These are phyloP conservation scores for Lasiosphaeria ovina DNA, from an alignment of 495 filamentous ascomycete genomes.

Conservation along the genomic window DNA sequence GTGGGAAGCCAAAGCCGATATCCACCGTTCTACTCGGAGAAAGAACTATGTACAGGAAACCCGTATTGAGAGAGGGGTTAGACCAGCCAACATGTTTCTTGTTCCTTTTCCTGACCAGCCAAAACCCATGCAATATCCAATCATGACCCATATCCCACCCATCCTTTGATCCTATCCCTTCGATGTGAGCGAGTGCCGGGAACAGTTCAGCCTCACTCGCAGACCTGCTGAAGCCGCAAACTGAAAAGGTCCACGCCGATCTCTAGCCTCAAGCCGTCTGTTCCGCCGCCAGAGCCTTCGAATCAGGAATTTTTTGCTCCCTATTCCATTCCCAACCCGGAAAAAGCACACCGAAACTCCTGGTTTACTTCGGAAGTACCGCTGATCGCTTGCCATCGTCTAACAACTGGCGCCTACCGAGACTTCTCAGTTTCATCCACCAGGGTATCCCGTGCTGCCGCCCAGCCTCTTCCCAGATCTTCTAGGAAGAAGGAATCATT, in stretches of 20 bases:
- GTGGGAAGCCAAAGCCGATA: neutral
- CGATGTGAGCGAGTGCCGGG: neutral
- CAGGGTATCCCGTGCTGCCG: neutral
- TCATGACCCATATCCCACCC: conserved; percentile 3
- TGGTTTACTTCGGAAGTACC: neutral
- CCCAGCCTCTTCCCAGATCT: neutral
- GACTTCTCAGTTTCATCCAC: neutral
- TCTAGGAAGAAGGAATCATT: neutral
- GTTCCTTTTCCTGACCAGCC: conserved; percentile 8
- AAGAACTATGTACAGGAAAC: neutral
- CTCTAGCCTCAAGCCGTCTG: neutral
- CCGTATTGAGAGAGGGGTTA: conserved; percentile 5
- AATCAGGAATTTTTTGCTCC: neutral
- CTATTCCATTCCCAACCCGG: neutral
- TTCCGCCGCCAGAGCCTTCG: neutral
- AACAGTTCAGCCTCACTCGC: neutral
- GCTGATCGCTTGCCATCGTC: neutral
- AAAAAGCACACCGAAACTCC: neutral
- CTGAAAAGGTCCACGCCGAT: neutral
- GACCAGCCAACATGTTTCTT: conserved; percentile 15
- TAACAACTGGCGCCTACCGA: neutral
- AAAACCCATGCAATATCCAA: conserved; percentile 1
- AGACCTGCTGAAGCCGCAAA: neutral
- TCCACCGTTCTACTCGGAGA: neutral
- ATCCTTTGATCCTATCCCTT: neutral